Evolutionary conservation across 768 basidiomycete genomes (phyloP).

Genomic region (Xerocomus potaroensis): DNA sequence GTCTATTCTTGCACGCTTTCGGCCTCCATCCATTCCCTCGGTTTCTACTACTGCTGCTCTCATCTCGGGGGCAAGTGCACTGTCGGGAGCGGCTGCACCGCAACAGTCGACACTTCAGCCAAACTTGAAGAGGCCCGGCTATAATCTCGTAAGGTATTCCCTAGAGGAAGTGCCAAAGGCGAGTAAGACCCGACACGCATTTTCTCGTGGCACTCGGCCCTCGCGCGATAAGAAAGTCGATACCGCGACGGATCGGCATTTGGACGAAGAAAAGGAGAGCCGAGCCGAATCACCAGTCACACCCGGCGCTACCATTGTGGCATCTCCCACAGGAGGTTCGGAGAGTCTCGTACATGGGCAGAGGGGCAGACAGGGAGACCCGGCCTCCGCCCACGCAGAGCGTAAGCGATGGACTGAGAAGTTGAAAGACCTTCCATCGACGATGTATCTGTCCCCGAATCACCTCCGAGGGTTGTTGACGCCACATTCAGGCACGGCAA

Average conservation of each 20-base stretch:
- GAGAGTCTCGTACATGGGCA: background rate
- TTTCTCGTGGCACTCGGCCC: conserved; percentile 9
- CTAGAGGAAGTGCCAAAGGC: conserved; percentile 10
- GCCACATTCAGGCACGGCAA: conserved; percentile 9
- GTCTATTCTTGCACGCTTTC: conserved; percentile 22
- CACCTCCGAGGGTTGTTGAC: conserved; percentile 14
- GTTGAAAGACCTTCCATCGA: conserved; percentile 38
- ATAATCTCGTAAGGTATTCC: conserved; percentile 55
- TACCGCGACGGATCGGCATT: background rate
- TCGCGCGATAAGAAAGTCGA: conserved; percentile 12
- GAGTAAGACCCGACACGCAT: background rate
- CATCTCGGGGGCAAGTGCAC: conserved; percentile 63
- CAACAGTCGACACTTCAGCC: conserved; percentile 45
- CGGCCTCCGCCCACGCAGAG: conserved; percentile 6
- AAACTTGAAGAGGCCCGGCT: conserved; percentile 59
- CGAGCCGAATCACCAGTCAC: conserved; percentile 17
- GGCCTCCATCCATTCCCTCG: conserved; percentile 18
- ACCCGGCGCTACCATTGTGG: conserved; percentile 12
- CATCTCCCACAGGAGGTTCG: conserved; percentile 11
- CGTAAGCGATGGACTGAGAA: conserved; percentile 34
- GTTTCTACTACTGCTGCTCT: conserved; percentile 46
- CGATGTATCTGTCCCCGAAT: conserved; percentile 11
- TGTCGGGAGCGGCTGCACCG: conserved; percentile 60
- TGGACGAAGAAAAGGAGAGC: conserved; percentile 1
- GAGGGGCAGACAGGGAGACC: background rate